Evolutionary conservation across 331 rosid genomes (phyloP).

Genomic region (Acacia pycnantha): DNA sequence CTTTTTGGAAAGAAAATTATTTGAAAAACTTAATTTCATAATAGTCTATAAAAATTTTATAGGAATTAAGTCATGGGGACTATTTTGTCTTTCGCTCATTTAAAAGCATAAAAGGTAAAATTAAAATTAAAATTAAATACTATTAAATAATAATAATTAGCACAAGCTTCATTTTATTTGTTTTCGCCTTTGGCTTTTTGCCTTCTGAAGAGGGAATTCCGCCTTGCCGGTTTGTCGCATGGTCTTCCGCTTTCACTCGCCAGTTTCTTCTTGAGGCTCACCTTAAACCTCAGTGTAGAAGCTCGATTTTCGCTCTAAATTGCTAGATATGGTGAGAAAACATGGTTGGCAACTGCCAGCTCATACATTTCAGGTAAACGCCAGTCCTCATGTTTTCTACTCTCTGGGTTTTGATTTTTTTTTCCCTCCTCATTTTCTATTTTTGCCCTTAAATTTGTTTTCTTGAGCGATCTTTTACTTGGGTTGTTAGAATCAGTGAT

Average conservation of each 20-base stretch:
- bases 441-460: neutral
- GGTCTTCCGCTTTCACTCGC: neutral
- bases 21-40: too few species aligned
- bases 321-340: slow-evolving; percentile 69
- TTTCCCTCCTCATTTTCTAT: neutral
- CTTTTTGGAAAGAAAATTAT: too few species aligned
- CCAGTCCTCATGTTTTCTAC: neutral
- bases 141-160: neutral
- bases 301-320: slow-evolving; percentile 27
- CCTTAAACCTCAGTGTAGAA: neutral
- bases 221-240: neutral
- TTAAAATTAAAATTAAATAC: neutral
- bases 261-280: neutral
- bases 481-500: slow-evolving; percentile 44
- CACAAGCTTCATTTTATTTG: neutral
- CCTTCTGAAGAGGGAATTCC: neutral
- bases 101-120: neutral
- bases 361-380: slow-evolving; percentile 87
- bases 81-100: neutral
- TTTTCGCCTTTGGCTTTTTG: neutral
- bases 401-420: neutral
- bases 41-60: too few species aligned
- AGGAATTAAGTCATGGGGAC: too few species aligned
- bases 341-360: slow-evolving; percentile 99
- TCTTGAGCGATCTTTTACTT: slow-evolving; percentile 10